Conservation (phyloP, 129 eudicot genomes). For the Chrysanthemum lavandulifolium region DNA sequence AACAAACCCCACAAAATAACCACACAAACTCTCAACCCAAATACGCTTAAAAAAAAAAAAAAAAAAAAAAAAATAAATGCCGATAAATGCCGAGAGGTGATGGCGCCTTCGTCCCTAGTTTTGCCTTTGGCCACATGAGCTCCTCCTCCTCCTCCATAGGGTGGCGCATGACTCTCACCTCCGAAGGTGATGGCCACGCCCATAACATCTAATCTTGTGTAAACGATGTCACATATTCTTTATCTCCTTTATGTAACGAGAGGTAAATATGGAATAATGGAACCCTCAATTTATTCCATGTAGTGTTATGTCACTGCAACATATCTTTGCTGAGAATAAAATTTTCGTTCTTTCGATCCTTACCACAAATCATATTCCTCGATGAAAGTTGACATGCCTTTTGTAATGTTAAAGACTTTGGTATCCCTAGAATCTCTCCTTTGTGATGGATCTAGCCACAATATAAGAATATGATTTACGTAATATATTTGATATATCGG, state of each 20-base stretch:
- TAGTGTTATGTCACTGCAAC: background rate
- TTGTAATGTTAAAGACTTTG: slow-evolving; percentile 32
- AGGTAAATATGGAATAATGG: background rate
- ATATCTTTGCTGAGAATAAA: slow-evolving; percentile 24
- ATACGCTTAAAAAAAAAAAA: too few species aligned
- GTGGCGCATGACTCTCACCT: too few species aligned
- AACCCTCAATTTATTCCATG: background rate
- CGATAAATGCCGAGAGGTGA: too few species aligned
- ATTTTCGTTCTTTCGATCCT: background rate
- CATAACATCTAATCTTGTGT: too few species aligned
- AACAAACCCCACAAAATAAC: too few species aligned
- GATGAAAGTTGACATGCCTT: background rate
- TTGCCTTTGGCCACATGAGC: too few species aligned
- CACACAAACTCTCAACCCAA: too few species aligned
- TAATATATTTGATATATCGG: background rate
- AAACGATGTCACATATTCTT: background rate
- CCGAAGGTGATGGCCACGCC: too few species aligned
- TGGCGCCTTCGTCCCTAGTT: too few species aligned
- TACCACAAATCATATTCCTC: slow-evolving; percentile 22
- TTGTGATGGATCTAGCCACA: background rate
- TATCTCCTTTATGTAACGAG: background rate
- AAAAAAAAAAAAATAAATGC: too few species aligned
- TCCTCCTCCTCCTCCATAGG: too few species aligned
- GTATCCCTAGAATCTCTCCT: slow-evolving; percentile 1
- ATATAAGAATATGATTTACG: background rate